These are phyloP conservation scores for Psilocybe cubensis DNA, from an alignment of 768 basidiomycete species.

Conservation along the genomic window DNA sequence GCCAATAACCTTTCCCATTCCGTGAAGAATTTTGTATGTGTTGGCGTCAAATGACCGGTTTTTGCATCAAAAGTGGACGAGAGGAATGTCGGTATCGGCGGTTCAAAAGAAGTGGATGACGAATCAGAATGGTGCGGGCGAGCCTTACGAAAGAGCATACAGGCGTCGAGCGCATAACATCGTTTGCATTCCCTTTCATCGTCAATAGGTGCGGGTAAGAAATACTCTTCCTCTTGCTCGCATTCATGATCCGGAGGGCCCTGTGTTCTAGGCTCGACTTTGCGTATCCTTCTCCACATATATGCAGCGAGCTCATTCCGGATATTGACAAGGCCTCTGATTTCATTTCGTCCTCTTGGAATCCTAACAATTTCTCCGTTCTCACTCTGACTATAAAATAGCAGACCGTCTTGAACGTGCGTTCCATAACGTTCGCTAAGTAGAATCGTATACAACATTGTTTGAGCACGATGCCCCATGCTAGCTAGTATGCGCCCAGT, in stretches of 20 bases:
- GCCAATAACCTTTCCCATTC: slow-evolving; percentile 89
- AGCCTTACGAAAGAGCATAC: slow-evolving; percentile 92
- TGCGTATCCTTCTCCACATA: slow-evolving; percentile 55
- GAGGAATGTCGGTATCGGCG: neutral
- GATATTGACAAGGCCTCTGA: slow-evolving; percentile 78
- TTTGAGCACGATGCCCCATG: slow-evolving; percentile 97
- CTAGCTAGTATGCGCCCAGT: slow-evolving; percentile 78
- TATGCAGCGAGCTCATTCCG: slow-evolving; percentile 87
- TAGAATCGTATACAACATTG: slow-evolving; percentile 93
- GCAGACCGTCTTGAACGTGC: slow-evolving; percentile 78
- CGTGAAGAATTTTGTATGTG: slow-evolving; percentile 80
- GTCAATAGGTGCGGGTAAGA: slow-evolving; percentile 89
- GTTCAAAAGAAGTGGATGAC: neutral
- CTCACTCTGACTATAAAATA: slow-evolving; percentile 94
- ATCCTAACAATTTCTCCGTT: slow-evolving; percentile 75
- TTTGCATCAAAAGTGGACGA: slow-evolving; percentile 63
- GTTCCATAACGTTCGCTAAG: slow-evolving; percentile 90
- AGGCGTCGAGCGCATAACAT: slow-evolving; percentile 84
- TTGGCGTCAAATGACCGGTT: slow-evolving; percentile 75
- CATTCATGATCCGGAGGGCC: slow-evolving; percentile 4
- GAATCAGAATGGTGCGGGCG: slow-evolving; percentile 7
- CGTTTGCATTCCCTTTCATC: slow-evolving; percentile 75
- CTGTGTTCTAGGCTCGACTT: neutral
- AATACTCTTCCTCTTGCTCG: slow-evolving; percentile 44
- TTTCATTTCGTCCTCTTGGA: slow-evolving; percentile 77